These are phyloP conservation scores for Haemoproteus tartakovskyi DNA, from an alignment of 169 alveolate genomes.

Conservation along the genomic window DNA sequence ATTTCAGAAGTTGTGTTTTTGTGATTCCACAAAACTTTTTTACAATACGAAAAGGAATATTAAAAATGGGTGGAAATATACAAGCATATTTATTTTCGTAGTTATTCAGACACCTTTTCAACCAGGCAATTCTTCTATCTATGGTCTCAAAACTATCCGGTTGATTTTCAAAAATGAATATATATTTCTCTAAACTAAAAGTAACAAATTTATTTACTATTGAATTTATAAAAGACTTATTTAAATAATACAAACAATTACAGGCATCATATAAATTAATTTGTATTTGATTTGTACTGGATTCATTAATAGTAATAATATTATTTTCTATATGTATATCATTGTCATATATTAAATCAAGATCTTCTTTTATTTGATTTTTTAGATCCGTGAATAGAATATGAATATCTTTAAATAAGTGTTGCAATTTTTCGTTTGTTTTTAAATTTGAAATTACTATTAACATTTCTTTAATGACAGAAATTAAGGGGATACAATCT, in stretches of 20 bases:
- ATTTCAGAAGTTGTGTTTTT: slow-evolving; percentile 31
- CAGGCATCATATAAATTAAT: slow-evolving; percentile 60
- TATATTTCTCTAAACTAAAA: slow-evolving; percentile 50
- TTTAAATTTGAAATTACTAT: slow-evolving; percentile 13
- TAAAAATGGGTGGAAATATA: slow-evolving; percentile 39
- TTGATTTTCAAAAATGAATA: slow-evolving; percentile 30
- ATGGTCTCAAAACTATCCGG: slow-evolving; percentile 42
- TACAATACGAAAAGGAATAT: slow-evolving; percentile 25
- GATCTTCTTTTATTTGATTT: slow-evolving; percentile 41
- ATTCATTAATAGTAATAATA: not conserved
- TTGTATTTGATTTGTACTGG: not conserved
- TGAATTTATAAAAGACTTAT: not conserved
- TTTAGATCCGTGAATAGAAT: slow-evolving; percentile 34
- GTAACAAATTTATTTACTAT: slow-evolving; percentile 28
- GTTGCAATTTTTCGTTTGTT: not conserved
- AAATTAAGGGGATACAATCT: slow-evolving; percentile 9
- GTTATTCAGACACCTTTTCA: slow-evolving; percentile 37
- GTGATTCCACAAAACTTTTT: slow-evolving; percentile 36
- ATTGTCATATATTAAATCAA: slow-evolving; percentile 39
- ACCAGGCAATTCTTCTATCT: slow-evolving; percentile 58
- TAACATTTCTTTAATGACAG: slow-evolving; percentile 38
- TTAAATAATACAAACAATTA: slow-evolving; percentile 31
- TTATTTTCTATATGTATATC: slow-evolving; percentile 54
- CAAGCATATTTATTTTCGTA: slow-evolving; percentile 30
- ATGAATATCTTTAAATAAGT: slow-evolving; percentile 10